Conservation (phyloP, 1,284 basidiomycete genomes). For the Fomes fomentarius region DNA sequence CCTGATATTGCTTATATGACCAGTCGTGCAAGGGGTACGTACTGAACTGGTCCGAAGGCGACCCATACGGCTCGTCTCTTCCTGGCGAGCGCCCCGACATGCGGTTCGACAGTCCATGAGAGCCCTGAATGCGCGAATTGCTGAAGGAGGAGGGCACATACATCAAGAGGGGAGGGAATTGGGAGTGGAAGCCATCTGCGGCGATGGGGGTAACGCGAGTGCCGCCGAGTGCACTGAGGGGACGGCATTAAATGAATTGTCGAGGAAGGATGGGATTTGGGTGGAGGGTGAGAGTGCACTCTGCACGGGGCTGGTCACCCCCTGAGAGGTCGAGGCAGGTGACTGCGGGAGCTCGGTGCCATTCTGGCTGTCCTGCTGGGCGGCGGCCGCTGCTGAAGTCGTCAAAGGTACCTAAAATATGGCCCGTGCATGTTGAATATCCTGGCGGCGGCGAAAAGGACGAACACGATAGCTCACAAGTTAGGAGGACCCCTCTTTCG, state of each 20-base stretch:
- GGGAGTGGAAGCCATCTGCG: conserved; percentile 64
- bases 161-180: conserved; percentile 48
- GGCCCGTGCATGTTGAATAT: conserved; percentile 3
- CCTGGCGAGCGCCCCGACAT: conserved; percentile 27
- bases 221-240: conserved; percentile 42
- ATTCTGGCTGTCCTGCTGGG: conserved; percentile 39
- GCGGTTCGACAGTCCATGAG: conserved; percentile 16
- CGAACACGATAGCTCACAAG: conserved; percentile 50
- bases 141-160: conserved; percentile 41
- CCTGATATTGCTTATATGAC: conserved; percentile 69
- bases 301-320: conserved; percentile 53
- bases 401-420: conserved; percentile 70
- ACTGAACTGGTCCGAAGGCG: conserved; percentile 56
- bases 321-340: conserved; percentile 46
- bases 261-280: conserved; percentile 55
- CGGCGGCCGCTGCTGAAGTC: conserved; percentile 62
- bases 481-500: conserved; percentile 90
- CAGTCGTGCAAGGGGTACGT: conserved; percentile 71
- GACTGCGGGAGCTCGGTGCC: conserved; percentile 48
- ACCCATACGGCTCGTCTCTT: conserved; percentile 47
- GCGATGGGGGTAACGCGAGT: conserved; percentile 71
- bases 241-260: conserved; percentile 49
- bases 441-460: conserved; percentile 7
- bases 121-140: conserved; percentile 25
- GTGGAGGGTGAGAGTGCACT: conserved; percentile 46